Percentiles rank a stretch among this genome's conserved stretches.
These are phyloP conservation scores for Geotrichum siamense DNA, from an alignment of 1,139 yeast species.

Conservation along the genomic window DNA sequence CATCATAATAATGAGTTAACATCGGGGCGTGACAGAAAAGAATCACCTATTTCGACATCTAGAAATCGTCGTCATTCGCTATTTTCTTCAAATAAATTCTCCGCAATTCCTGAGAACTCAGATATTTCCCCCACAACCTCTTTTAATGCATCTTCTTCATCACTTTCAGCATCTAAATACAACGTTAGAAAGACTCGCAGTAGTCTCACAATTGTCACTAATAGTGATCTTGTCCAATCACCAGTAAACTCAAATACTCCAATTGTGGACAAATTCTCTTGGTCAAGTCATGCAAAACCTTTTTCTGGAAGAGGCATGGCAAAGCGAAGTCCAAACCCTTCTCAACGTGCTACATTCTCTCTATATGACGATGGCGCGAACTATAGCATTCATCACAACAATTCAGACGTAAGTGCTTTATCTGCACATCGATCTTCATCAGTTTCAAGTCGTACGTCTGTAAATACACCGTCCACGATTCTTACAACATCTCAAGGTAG, in stretches of 20 bases:
- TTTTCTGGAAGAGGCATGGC: slow-evolving; percentile 7
- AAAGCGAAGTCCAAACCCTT: background rate
- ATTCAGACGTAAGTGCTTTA: slow-evolving; percentile 5
- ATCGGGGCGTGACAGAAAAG: background rate
- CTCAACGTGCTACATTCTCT: slow-evolving; percentile 6
- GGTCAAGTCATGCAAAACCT: slow-evolving; percentile 10
- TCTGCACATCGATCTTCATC: slow-evolving; percentile 13
- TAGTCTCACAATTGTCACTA: slow-evolving; percentile 1
- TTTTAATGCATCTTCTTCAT: background rate
- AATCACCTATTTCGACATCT: background rate
- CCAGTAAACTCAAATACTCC: background rate
- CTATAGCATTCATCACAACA: slow-evolving; percentile 1
- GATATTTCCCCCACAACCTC: slow-evolving; percentile 1
- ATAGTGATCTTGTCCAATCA: slow-evolving; percentile 2
- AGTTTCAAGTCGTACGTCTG: slow-evolving; percentile 15
- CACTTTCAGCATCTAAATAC: background rate
- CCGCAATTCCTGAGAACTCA: slow-evolving; percentile 5
- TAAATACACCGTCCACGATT: slow-evolving; percentile 30
- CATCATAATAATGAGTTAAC: background rate
- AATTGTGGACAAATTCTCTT: background rate
- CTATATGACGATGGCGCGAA: slow-evolving; percentile 5
- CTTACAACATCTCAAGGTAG: slow-evolving; percentile 43
- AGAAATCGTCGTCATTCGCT: slow-evolving; percentile 4
- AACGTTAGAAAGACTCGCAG: slow-evolving; percentile 4
- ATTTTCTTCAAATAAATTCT: background rate